phyloP scores from a whole-genome alignment of 108 stramenopile species.

The Cyclotella atomus region DNA sequence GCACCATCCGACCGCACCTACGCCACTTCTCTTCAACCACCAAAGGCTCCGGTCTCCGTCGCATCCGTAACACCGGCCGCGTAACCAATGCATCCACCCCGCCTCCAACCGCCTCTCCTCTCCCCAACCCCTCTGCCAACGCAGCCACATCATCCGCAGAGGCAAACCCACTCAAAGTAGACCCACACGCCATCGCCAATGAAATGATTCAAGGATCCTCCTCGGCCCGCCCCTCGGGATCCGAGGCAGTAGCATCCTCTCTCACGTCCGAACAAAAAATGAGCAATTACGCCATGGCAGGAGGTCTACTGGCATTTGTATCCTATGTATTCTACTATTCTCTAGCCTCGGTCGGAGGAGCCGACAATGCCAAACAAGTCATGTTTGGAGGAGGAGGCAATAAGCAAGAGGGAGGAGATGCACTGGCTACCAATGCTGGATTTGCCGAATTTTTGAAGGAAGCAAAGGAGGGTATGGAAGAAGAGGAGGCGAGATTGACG shows the following conservation, averaged over 20 bases:
- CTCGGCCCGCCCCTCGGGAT: slow-evolving; percentile 26
- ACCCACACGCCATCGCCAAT: slow-evolving; percentile 49
- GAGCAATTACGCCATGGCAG: slow-evolving; percentile 51
- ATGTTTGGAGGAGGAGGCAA: slow-evolving; percentile 11
- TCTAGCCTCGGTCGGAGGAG: slow-evolving; percentile 42
- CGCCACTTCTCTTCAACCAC: neutral
- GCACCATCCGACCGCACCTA: neutral
- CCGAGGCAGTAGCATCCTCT: slow-evolving; percentile 34
- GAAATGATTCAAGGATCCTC: slow-evolving; percentile 28
- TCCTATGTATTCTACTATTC: slow-evolving; percentile 58
- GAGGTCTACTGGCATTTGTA: slow-evolving; percentile 46
- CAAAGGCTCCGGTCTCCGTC: slow-evolving; percentile 20
- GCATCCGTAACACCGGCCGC: slow-evolving; percentile 21
- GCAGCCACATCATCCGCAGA: neutral
- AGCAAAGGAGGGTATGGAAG: slow-evolving; percentile 35
- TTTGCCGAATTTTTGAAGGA: slow-evolving; percentile 48
- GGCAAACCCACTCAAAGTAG: slow-evolving; percentile 6
- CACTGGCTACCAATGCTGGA: slow-evolving; percentile 19
- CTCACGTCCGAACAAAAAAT: slow-evolving; percentile 44
- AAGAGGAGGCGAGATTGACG: slow-evolving; percentile 15
- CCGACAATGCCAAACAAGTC: slow-evolving; percentile 30
- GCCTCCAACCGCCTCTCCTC: neutral
- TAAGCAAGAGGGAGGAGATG: slow-evolving; percentile 9
- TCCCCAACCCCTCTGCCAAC: neutral
- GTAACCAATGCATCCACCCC: neutral